These are phyloP conservation scores for Gossypium davidsonii DNA, from an alignment of 441 rosid species.

Conservation along the genomic window DNA sequence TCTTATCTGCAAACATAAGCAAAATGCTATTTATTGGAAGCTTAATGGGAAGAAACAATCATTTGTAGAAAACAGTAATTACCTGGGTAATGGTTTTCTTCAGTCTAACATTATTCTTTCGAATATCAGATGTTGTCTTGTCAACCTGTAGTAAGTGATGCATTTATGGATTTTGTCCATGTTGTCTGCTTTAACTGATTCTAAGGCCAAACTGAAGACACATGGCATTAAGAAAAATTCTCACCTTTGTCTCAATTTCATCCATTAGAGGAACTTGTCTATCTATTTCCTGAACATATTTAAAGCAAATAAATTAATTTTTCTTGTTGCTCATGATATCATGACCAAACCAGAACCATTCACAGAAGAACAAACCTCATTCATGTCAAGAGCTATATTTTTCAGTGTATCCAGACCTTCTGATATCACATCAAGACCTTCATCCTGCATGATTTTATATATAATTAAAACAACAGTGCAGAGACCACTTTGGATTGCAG, in stretches of 20 bases:
- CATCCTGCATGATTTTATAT: slow-evolving; percentile 31
- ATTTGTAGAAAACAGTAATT: slow-evolving; percentile 19
- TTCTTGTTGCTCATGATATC: background rate
- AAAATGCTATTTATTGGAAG: background rate
- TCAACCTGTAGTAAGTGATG: slow-evolving; percentile 38
- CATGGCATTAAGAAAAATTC: slow-evolving; percentile 4
- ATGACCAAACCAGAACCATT: slow-evolving; percentile 1
- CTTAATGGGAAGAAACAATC: background rate
- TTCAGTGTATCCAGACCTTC: slow-evolving; percentile 54
- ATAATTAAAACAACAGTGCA: background rate
- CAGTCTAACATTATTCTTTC: slow-evolving; percentile 53
- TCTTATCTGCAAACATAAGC: slow-evolving; percentile 50
- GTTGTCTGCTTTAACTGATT: background rate
- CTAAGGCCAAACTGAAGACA: background rate
- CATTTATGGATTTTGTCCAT: background rate
- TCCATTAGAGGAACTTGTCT: slow-evolving; percentile 62
- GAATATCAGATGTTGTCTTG: slow-evolving; percentile 44
- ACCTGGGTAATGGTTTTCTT: slow-evolving; percentile 52
- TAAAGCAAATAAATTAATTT: slow-evolving; percentile 3
- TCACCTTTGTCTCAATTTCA: slow-evolving; percentile 60
- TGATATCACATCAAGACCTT: slow-evolving; percentile 62
- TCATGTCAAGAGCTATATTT: slow-evolving; percentile 55
- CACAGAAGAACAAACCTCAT: slow-evolving; percentile 37
- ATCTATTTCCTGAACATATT: slow-evolving; percentile 50
- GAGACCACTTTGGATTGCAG: background rate